Evolutionary conservation across 192 early-diverging fungal species (phyloP), one percentile per base, ranked within the genome.

Genomic region (Dispira parvispora): DNA sequence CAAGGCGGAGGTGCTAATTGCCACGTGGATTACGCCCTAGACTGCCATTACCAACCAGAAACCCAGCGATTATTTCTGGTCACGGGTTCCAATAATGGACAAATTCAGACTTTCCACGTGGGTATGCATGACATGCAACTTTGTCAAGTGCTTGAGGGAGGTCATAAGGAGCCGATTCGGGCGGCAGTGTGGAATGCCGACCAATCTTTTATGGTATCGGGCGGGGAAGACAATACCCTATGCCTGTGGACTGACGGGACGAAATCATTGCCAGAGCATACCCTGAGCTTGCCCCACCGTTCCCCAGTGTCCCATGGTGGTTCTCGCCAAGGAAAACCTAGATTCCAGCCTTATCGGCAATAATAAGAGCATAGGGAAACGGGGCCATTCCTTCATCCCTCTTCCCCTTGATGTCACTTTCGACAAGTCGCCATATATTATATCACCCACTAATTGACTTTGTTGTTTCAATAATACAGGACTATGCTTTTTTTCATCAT

Each of bases 161-260:
- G 84, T 10, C 94, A 98, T 62, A 68, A 70, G n/a, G 94, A 88
- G 52, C 78, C 96, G 65, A 87, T 98, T 57, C 76, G 96, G 28
- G 84, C 81, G 8, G 75, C 84, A 49, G 71, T 63, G 65, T 95
- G 91, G 90, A 77, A 92, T 52, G 62, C 78, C 10, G 50, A 67
- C 49, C 65, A 75, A 8, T 76, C 80, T 26, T 71, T 71, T 47
- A 72, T 90, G 26, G 70, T 86, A 18, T 80, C 88, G 1, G 88
- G 90, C 14, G 88, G 85, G 18, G 92, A 94, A 63, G 90, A 90
- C 65, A 82, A 84, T 11, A 76, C 73, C 23, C 67, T 96, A 11
- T 77, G 81, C 27, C 67, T 82, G 45, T 96, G 90, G 90, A 63
- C 73, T 45, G 32, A 38, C 3, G 32, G 32, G 6, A 38, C 32